A percentile compares a stretch with the other conserved stretches of the same genome.
Conservation (phyloP, 1,284 basidiomycete genomes). For the Tausonia pullulans region DNA sequence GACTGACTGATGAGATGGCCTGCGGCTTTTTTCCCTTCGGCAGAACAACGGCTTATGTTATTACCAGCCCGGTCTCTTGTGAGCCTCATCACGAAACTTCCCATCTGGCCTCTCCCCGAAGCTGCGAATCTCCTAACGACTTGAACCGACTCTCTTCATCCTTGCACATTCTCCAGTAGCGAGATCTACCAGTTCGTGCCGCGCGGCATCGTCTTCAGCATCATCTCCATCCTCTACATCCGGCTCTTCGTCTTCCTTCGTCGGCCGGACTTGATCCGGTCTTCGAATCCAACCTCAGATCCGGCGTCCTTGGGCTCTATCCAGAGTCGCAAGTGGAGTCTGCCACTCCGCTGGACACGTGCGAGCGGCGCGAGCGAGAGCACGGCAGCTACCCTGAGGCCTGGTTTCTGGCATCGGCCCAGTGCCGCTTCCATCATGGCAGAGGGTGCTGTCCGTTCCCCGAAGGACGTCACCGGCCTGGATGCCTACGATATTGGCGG, state of each 20-base stretch:
- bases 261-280: conserved; percentile 33
- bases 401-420: too few relatives aligned
- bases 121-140: too few relatives aligned
- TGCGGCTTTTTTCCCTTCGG: neutral
- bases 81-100: conserved; percentile 27
- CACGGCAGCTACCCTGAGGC: too few relatives aligned
- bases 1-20: too few relatives aligned
- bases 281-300: neutral
- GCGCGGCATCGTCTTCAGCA: conserved; percentile 31
- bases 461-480: neutral
- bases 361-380: too few relatives aligned
- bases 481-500: too few relatives aligned
- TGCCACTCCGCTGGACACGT: too few relatives aligned
- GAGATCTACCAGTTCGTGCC: conserved; percentile 37
- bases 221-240: conserved; percentile 32
- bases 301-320: too few relatives aligned
- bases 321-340: too few relatives aligned
- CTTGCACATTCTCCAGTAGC: conserved; percentile 11
- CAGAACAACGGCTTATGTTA: conserved; percentile 13
- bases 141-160: too few relatives aligned
- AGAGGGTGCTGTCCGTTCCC: neutral
- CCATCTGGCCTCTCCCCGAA: neutral
- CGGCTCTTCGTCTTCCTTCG: conserved; percentile 35
- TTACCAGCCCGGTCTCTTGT: conserved; percentile 15
- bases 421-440: neutral